Evolutionary conservation across 352 stramenopile genomes (phyloP).

Genomic region (Peronosclerospora sorghi): DNA sequence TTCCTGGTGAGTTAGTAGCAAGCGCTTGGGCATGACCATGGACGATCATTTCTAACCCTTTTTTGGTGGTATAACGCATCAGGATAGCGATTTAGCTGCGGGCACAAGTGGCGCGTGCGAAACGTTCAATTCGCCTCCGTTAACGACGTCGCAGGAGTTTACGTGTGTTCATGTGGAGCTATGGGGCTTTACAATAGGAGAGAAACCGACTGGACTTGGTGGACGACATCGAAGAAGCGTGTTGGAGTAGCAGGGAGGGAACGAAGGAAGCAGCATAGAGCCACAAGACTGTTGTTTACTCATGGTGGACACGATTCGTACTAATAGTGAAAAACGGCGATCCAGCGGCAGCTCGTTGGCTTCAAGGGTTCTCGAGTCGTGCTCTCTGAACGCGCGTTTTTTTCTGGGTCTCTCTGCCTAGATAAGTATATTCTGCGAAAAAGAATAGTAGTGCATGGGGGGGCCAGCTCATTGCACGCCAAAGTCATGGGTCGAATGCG

Average conservation of each 20-base stretch:
- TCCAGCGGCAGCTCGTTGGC: not conserved
- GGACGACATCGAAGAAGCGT: conserved; percentile 52
- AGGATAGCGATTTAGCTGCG: conserved; percentile 78
- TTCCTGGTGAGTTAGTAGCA: conserved; percentile 51
- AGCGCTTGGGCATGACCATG: not conserved
- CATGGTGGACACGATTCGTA: too few relatives aligned
- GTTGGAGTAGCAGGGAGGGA: conserved; percentile 35
- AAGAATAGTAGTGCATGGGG: not conserved
- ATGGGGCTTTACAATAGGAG: conserved; percentile 70
- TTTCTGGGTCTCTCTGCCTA: not conserved
- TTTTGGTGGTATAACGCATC: conserved; percentile 2
- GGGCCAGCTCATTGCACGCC: conserved; percentile 11
- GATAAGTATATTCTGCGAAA: conserved; percentile 8
- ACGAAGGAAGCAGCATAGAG: conserved; percentile 1
- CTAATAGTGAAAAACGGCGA: not conserved
- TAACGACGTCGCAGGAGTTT: conserved; percentile 75
- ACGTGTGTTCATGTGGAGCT: conserved; percentile 70
- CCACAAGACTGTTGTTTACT: conserved; percentile 1
- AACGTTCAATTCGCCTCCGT: conserved; percentile 76
- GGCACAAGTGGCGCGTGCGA: conserved; percentile 81
- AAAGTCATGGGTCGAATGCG: conserved; percentile 6
- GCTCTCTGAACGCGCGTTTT: too few relatives aligned
- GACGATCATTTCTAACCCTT: not conserved
- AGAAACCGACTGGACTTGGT: conserved; percentile 26
- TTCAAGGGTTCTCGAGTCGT: too few relatives aligned